These are phyloP conservation scores for Xylaria sp. DNA, from an alignment of 2,329 filamentous ascomycete species.

Conservation along the genomic window DNA sequence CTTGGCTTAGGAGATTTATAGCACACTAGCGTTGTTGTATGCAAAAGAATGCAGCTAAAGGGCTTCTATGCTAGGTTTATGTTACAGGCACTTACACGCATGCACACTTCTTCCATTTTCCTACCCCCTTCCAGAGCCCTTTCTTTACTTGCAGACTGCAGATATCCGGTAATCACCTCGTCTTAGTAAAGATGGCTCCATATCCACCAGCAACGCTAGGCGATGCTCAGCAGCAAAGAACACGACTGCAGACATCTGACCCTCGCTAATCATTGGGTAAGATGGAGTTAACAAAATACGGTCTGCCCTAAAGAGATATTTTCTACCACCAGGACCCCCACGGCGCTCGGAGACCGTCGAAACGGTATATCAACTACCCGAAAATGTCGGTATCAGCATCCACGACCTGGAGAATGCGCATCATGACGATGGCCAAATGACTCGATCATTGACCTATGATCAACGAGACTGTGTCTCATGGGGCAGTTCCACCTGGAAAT, in stretches of 20 bases:
- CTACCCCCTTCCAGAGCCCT: background rate
- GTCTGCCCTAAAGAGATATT: background rate
- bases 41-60: background rate
- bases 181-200: background rate
- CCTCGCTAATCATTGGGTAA: background rate
- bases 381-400: background rate
- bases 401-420: slow-evolving; percentile 1
- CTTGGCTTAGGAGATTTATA: background rate
- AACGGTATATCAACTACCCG: slow-evolving; percentile 2
- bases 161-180: background rate
- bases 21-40: background rate
- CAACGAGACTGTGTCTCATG: too few species aligned
- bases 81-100: background rate
- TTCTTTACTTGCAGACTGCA: slow-evolving; percentile 5
- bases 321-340: background rate
- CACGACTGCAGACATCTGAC: background rate
- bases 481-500: background rate
- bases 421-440: background rate
- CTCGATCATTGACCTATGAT: too few species aligned
- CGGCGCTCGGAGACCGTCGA: slow-evolving; percentile 3
- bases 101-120: background rate
- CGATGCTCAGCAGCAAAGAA: background rate
- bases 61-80: background rate
- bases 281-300: background rate
- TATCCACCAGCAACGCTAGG: background rate